Evolutionary conservation across 208 protist genomes (phyloP), one percentile per base, ranked within the genome.

Genomic region (Naegleria fowleri): DNA sequence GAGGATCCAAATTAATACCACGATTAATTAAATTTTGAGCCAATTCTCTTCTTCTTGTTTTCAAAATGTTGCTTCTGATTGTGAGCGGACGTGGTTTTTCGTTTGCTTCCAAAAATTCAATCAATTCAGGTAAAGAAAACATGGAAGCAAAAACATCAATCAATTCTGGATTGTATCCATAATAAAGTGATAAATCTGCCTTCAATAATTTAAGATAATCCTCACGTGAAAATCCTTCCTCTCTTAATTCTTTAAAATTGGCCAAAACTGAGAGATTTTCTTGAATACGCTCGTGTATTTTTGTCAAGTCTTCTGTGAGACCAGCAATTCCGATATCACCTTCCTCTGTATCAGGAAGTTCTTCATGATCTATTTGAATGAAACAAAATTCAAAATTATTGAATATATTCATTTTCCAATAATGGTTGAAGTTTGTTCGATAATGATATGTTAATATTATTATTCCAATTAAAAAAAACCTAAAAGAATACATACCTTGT

Each of bases 41-140:
- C 1, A 99, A 92, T 89, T 99, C 98, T 58, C 97, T 95, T 41
- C 98, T 95, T 89, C 97, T 96, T 76, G 94, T 93, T 92, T 99
- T 99, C 38, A 99, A 94, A 25, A 98, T 99, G 95, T 99, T 99
- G 25, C 97, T 96, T 90, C 99, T 96, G 91, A 99, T 99, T 3
- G 98, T 99, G 15, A 99, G 94, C 22, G 99, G 99, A n/a, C 99
- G 95, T 76, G 95, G 96, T 86, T 95, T 95, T 92, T 99, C 98
- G 94, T 98, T 99, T 33, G 98, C 98, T 94, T 99, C 98, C 48
- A 99, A 91, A 90, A 99, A 99, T 91, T 99, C 96, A 43, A 99
- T 91, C 52, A 96, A 95, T 93, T 99, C 98, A 85, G 93, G 91
- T 0, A 96, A 94, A 0, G 95, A 93, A 92, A 99, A 99, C 3